Evolutionary conservation across 2,329 filamentous ascomycete genomes (phyloP).

Genomic region (Blumeria hordei): DNA sequence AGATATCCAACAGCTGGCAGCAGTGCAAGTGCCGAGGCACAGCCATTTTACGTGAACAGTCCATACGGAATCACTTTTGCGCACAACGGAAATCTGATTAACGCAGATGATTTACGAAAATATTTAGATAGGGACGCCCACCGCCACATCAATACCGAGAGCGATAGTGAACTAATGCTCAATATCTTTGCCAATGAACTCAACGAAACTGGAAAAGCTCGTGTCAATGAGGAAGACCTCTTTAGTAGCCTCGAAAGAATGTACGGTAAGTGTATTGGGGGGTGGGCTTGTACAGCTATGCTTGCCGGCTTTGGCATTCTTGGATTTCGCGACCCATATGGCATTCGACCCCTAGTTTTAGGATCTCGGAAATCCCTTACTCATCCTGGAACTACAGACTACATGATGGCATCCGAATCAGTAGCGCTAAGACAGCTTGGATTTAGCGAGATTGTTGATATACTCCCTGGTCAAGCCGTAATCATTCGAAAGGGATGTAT

Average conservation of each 20-base stretch:
- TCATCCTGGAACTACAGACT: slow-evolving; percentile 42
- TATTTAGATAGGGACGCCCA: slow-evolving; percentile 21
- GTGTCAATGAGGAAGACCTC: slow-evolving; percentile 55
- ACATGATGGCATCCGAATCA: slow-evolving; percentile 79
- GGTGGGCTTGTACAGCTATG: slow-evolving; percentile 63
- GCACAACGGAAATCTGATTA: slow-evolving; percentile 78
- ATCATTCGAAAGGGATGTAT: slow-evolving; percentile 57
- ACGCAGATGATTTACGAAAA: slow-evolving; percentile 38
- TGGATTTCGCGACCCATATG: slow-evolving; percentile 56
- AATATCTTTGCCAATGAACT: slow-evolving; percentile 74
- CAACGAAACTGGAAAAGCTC: slow-evolving; percentile 56
- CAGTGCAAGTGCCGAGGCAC: slow-evolving; percentile 61
- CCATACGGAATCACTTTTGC: slow-evolving; percentile 63
- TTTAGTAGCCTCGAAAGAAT: slow-evolving; percentile 48
- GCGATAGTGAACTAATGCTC: slow-evolving; percentile 66
- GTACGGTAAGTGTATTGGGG: slow-evolving; percentile 49
- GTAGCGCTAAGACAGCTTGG: slow-evolving; percentile 64
- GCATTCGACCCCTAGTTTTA: slow-evolving; percentile 61
- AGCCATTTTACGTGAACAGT: slow-evolving; percentile 80
- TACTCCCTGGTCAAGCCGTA: slow-evolving; percentile 63
- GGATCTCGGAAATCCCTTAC: slow-evolving; percentile 47
- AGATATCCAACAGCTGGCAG: slow-evolving; percentile 79
- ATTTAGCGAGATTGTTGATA: slow-evolving; percentile 51
- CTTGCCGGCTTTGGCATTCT: slow-evolving; percentile 59
- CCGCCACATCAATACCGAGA: slow-evolving; percentile 46